Evolutionary conservation across 148 eudicot species (phyloP).

Genomic region (Bassia scoparia): DNA sequence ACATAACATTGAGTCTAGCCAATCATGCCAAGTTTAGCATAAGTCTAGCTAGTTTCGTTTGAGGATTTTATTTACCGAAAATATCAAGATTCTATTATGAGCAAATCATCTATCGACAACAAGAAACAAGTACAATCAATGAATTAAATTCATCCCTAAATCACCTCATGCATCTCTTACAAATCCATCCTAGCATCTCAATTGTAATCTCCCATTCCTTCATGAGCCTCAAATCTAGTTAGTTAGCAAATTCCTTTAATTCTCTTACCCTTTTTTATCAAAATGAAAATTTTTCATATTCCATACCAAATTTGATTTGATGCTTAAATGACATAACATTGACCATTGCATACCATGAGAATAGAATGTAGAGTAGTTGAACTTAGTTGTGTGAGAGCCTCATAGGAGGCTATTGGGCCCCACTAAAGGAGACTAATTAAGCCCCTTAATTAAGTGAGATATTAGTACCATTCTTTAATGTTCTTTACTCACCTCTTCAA

Average conservation of each 20-base stretch:
- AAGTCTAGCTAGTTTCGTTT: too few species aligned
- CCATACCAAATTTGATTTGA: conserved; percentile 1
- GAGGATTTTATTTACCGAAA: too few species aligned
- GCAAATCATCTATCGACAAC: too few species aligned
- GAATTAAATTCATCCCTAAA: too few species aligned
- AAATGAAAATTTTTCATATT: neutral
- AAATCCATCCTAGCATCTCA: too few species aligned
- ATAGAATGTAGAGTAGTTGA: conserved; percentile 9
- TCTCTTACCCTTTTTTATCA: neutral
- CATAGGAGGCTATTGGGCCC: neutral
- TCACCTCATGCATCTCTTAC: neutral
- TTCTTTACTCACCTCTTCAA: neutral
- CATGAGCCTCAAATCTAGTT: neutral
- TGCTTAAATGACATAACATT: conserved; percentile 3
- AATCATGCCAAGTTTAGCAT: too few species aligned
- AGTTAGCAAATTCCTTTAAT: neutral
- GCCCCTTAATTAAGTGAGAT: neutral
- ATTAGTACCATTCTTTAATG: neutral
- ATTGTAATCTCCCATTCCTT: neutral
- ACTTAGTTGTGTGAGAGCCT: neutral
- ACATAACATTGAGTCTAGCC: too few species aligned
- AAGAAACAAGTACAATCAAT: too few species aligned
- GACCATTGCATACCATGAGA: neutral
- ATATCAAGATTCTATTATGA: too few species aligned
- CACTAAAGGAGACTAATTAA: conserved; percentile 2